These are phyloP conservation scores for Aleurites moluccanus DNA, from an alignment of 441 rosid genomes.

Conservation along the genomic window DNA sequence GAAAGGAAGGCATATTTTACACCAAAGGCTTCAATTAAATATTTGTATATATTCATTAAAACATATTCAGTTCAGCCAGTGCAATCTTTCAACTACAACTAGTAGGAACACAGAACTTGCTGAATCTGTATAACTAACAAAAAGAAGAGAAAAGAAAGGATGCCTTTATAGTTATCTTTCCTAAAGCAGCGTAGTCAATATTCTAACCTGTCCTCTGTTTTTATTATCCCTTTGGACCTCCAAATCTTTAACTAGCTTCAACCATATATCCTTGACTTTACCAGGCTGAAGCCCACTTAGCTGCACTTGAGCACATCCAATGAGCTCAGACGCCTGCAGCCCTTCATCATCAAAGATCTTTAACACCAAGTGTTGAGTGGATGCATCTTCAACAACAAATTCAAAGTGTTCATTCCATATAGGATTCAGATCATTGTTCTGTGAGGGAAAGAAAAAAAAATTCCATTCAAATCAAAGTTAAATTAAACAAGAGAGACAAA, in stretches of 20 bases:
- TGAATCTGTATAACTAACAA: neutral
- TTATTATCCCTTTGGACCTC: conserved; percentile 91
- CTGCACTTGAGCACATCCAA: conserved; percentile 76
- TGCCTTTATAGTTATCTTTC: neutral
- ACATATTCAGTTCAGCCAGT: neutral
- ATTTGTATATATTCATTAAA: neutral
- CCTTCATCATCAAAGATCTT: conserved; percentile 92
- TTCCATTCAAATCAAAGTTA: conserved; percentile 14
- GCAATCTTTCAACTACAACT: neutral
- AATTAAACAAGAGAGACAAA: neutral
- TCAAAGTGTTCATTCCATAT: conserved; percentile 97
- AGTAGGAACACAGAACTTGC: neutral
- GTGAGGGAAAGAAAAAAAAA: conserved; percentile 24
- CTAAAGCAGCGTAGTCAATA: neutral
- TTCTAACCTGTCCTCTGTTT: conserved; percentile 83
- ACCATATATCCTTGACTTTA: conserved; percentile 94
- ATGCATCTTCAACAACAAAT: conserved; percentile 77
- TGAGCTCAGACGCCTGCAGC: conserved; percentile 76
- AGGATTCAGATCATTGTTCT: conserved; percentile 94
- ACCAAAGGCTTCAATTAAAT: neutral
- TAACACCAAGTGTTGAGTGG: conserved; percentile 83
- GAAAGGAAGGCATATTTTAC: neutral
- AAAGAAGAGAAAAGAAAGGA: neutral
- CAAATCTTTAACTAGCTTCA: conserved; percentile 92
- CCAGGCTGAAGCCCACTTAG: conserved; percentile 84